These are phyloP conservation scores for Xanthoceras sorbifolium DNA, from an alignment of 345 rosid genomes.

Conservation along the genomic window DNA sequence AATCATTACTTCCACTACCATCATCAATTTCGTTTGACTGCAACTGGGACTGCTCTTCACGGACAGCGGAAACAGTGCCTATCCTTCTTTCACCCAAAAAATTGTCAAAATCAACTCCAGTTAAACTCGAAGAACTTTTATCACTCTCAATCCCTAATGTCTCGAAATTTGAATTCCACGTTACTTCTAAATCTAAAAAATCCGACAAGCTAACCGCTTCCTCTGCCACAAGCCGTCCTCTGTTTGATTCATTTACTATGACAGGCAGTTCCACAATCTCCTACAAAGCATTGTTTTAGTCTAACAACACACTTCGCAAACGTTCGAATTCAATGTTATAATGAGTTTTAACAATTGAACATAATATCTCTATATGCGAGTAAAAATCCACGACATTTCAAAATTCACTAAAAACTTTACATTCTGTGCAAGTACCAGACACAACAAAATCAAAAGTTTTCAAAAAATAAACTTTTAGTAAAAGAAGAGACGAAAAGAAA, in stretches of 20 bases:
- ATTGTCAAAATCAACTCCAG: conserved; percentile 54
- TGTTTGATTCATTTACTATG: conserved; percentile 39
- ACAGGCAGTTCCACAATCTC: conserved; percentile 55
- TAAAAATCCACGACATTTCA: background rate
- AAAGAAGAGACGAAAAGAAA: background rate
- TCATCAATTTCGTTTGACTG: conserved; percentile 20
- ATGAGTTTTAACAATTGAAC: background rate
- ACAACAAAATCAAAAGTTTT: background rate
- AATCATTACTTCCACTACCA: conserved; percentile 33
- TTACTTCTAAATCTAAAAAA: conserved; percentile 68
- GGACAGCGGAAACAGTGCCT: conserved; percentile 21
- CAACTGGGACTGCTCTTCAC: conserved; percentile 32
- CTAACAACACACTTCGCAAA: background rate
- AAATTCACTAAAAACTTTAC: background rate
- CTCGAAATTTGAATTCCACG: conserved; percentile 54
- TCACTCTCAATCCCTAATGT: conserved; percentile 16
- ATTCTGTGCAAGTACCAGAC: background rate
- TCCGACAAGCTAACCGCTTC: conserved; percentile 53
- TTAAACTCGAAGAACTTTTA: conserved; percentile 41
- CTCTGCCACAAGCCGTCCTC: conserved; percentile 35
- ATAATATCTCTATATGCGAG: background rate
- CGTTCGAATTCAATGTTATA: background rate
- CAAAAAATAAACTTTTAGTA: background rate
- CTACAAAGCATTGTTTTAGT: conserved; percentile 40
- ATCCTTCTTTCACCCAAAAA: conserved; percentile 43